Percentiles rank a stretch among this genome's conserved stretches.
phyloP scores from a whole-genome alignment of 495 filamentous ascomycete genomes.

The Penicillium mononematosum region DNA sequence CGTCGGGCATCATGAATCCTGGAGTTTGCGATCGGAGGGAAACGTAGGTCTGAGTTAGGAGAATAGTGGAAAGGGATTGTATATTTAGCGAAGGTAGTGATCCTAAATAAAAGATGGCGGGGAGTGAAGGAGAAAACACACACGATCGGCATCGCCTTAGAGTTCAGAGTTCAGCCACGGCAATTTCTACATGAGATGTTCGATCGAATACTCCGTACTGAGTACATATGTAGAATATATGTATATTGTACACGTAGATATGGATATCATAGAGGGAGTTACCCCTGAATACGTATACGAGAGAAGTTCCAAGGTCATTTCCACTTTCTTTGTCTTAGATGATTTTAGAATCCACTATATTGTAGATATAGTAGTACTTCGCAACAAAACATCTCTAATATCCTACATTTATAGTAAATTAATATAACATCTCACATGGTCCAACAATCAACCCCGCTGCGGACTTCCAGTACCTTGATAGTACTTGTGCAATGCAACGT shows the following conservation, averaged over 20 bases:
- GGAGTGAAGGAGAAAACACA: constrained; percentile 20
- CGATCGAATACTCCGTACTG: not conserved
- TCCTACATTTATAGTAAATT: not conserved
- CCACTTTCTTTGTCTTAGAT: not conserved
- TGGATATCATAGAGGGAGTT: not conserved
- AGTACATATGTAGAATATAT: not conserved
- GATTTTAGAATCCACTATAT: no score
- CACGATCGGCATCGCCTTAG: constrained; percentile 17
- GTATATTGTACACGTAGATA: not conserved
- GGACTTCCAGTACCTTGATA: constrained; percentile 2
- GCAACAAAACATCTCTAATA: no score
- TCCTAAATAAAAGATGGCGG: constrained; percentile 22
- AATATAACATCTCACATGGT: not conserved
- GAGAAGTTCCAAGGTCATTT: not conserved
- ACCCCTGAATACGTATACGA: not conserved
- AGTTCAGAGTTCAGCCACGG: constrained; percentile 20
- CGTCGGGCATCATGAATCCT: constrained; percentile 19
- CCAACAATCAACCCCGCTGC: not conserved
- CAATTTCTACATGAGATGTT: constrained; percentile 11
- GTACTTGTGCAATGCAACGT: constrained; percentile 9
- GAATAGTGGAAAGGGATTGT: constrained; percentile 13
- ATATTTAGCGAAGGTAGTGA: not conserved
- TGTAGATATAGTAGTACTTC: no score
- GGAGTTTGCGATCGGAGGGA: not conserved
- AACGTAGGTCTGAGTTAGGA: not conserved